Evolutionary conservation across 208 protist species (phyloP), one percentile per base, ranked within the genome.

Genomic region (Leishmania guyanensis): DNA sequence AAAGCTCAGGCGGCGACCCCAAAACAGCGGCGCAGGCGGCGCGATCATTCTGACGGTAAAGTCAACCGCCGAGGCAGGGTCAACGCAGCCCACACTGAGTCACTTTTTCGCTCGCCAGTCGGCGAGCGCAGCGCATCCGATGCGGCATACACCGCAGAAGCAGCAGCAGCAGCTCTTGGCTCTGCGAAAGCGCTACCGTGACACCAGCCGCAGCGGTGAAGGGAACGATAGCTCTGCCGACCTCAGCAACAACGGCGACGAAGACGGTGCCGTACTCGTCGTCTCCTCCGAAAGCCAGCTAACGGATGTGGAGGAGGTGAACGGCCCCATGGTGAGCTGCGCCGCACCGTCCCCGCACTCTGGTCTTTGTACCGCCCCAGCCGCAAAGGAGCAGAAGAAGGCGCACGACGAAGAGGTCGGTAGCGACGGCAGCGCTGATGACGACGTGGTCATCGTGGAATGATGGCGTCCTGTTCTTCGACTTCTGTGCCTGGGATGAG

Each of bases 1-100:
- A 39, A 92, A 94, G 65, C 79, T 97, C 71, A 84, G 90, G 20
- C 87, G 76, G 16, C 64, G 74, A 33, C 77, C 62, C 0, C 82
- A 87, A 22, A 84, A 29, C 36, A 83, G 85, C 14, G 60, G 73
- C 26, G 62, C 22, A 3, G 54, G 79, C 29, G 36, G 70, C 36
- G 73, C 70, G 5, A 51, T 77, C 50, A 78, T 60, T 5, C n/a
- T 74, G 26, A 75, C 62, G 39, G 53, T 65, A 17, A 46, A 12
- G 16, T 17, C 70, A 5, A 3, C 22, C 33, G n/a, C 17, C 16
- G 48, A 76, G 58, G 78, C 80, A 22, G 53, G 58, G 22, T 54
- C 76, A 9, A 17, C 46, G 48, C 83, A 83, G 26, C 80, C 56
- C 10, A 86, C 83, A 36, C 80, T 89, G 71, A 26, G 9, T 3